A percentile compares a stretch with the other conserved stretches of the same genome.
Conservation (phyloP, 1,139 yeast genomes). For the Pichia sp. region DNA sequence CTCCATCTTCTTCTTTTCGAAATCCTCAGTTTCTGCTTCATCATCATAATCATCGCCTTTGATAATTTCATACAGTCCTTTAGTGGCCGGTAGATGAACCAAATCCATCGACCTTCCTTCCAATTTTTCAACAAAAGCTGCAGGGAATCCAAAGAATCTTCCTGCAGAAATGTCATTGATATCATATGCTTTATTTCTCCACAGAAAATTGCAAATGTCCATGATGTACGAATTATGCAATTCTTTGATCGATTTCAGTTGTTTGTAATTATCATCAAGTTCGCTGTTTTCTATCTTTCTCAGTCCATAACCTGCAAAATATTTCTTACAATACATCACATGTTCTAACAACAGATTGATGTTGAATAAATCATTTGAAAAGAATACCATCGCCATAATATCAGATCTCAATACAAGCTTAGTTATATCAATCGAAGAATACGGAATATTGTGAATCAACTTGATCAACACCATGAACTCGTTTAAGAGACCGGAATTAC, state of each 20-base stretch:
- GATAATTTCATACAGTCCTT: not conserved
- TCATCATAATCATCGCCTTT: not conserved
- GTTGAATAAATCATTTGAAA: constrained; percentile 42
- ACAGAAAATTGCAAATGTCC: constrained; percentile 59
- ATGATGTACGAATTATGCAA: constrained; percentile 54
- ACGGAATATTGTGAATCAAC: constrained; percentile 19
- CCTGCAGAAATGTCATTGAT: constrained; percentile 7
- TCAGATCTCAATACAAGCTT: constrained; percentile 41
- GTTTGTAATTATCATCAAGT: not conserved
- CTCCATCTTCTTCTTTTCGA: not conserved
- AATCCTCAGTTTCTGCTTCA: not conserved
- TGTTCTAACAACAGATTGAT: constrained; percentile 50
- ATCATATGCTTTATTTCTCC: constrained; percentile 54
- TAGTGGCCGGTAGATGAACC: constrained; percentile 49
- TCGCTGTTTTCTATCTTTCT: constrained; percentile 24
- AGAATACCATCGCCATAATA: constrained; percentile 38
- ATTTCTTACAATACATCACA: constrained; percentile 43
- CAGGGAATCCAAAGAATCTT: constrained; percentile 31
- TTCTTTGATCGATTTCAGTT: constrained; percentile 32
- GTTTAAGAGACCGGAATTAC: not conserved
- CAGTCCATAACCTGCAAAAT: constrained; percentile 28
- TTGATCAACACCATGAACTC: constrained; percentile 2
- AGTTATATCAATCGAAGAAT: constrained; percentile 22
- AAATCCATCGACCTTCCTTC: constrained; percentile 45
- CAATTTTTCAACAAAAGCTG: constrained; percentile 38